phyloP scores from a whole-genome alignment of 768 basidiomycete genomes.

The Strobilomyces confusus region DNA sequence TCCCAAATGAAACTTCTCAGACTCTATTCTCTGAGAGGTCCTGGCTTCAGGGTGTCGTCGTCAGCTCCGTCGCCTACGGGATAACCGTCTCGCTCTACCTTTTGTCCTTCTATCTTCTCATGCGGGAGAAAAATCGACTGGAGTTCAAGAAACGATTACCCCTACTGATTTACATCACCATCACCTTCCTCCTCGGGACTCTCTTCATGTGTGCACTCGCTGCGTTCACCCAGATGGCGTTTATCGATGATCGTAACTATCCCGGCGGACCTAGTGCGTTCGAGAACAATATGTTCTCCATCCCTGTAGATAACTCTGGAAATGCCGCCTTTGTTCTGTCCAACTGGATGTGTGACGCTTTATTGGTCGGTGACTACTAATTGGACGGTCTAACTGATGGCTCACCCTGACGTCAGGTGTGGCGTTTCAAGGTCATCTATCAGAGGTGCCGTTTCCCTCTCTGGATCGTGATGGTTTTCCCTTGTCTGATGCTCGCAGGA shows the following conservation, averaged over 20 bases:
- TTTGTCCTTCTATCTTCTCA: slow-evolving; percentile 10
- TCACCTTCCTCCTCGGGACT: slow-evolving; percentile 10
- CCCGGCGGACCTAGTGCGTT: slow-evolving; percentile 30
- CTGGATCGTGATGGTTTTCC: slow-evolving; percentile 10
- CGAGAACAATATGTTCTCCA: slow-evolving; percentile 16
- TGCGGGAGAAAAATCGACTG: neutral
- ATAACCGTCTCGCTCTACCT: slow-evolving; percentile 6
- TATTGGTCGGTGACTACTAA: slow-evolving; percentile 13
- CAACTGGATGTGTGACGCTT: slow-evolving; percentile 16
- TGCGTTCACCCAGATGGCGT: slow-evolving; percentile 25
- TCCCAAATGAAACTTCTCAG: slow-evolving; percentile 8
- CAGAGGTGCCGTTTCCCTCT: slow-evolving; percentile 1
- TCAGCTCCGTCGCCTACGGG: slow-evolving; percentile 13
- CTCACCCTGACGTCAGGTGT: slow-evolving; percentile 4
- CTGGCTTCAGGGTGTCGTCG: slow-evolving; percentile 17
- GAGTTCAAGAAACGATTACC: slow-evolving; percentile 4
- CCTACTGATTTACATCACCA: slow-evolving; percentile 6
- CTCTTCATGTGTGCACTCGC: slow-evolving; percentile 18
- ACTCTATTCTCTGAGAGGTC: slow-evolving; percentile 16
- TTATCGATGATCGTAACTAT: slow-evolving; percentile 32
- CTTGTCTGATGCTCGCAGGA: slow-evolving; percentile 6
- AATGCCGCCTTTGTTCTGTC: slow-evolving; percentile 9
- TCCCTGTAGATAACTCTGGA: slow-evolving; percentile 14
- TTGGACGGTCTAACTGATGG: neutral
- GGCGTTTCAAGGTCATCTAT: slow-evolving; percentile 20